Percentiles rank a stretch among this genome's conserved stretches.
Conservation (phyloP, 768 basidiomycete genomes). For the Suillus variegatus region DNA sequence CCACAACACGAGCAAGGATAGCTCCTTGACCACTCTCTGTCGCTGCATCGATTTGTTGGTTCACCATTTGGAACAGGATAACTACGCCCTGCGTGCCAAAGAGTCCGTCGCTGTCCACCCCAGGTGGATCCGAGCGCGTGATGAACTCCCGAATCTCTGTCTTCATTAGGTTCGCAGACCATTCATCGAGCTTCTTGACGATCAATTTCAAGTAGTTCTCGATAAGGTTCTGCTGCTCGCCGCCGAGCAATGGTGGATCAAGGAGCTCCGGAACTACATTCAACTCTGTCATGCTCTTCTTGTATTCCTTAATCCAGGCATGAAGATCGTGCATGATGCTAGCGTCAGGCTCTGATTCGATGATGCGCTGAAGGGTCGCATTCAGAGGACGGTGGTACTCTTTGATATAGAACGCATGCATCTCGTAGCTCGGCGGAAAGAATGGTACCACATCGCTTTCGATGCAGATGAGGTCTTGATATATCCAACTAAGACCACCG, state of each 20-base stretch:
- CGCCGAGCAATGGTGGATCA: constrained; percentile 90
- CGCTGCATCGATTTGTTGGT: constrained; percentile 93
- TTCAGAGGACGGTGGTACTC: constrained; percentile 91
- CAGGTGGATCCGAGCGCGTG: constrained; percentile 81
- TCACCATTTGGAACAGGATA: constrained; percentile 98
- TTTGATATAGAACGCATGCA: constrained; percentile 78
- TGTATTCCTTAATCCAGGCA: constrained; percentile 96
- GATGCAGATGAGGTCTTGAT: constrained; percentile 92
- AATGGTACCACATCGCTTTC: constrained; percentile 87
- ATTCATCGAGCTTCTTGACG: constrained; percentile 94
- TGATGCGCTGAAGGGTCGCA: constrained; percentile 65
- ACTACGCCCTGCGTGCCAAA: constrained; percentile 94
- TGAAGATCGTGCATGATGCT: constrained; percentile 82
- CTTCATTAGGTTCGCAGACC: constrained; percentile 92
- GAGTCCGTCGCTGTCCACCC: constrained; percentile 83
- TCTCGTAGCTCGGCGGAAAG: constrained; percentile 92
- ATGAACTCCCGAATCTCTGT: constrained; percentile 86
- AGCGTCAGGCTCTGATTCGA: constrained; percentile 79
- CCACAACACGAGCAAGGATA: constrained; percentile 87
- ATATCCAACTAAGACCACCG: constrained; percentile 83
- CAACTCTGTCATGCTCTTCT: constrained; percentile 92
- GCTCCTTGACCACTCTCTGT: constrained; percentile 95
- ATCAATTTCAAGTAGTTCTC: constrained; percentile 95
- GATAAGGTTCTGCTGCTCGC: constrained; percentile 90
- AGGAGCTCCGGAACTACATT: constrained; percentile 78